Conservation (phyloP, 306 rosid species). For the Vigna trinervia region DNA sequence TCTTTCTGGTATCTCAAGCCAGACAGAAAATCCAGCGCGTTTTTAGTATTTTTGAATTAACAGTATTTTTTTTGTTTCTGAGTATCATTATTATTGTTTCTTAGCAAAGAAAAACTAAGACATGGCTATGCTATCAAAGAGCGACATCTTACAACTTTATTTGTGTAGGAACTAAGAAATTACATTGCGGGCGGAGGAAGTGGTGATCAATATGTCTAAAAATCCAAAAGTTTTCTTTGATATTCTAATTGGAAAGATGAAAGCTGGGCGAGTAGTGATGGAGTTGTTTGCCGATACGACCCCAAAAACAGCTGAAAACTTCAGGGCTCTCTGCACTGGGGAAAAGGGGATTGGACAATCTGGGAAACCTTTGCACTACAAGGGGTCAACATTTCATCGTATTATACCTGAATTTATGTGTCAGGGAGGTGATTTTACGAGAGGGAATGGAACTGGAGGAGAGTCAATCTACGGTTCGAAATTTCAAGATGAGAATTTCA, state of each 20-base stretch:
- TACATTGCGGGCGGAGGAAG: not conserved
- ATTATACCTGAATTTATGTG: conserved; percentile 86
- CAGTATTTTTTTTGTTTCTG: not conserved
- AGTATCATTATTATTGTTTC: no score
- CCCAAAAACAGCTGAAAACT: conserved; percentile 91
- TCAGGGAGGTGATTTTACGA: conserved; percentile 90
- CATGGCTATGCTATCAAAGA: not conserved
- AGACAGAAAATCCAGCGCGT: not conserved
- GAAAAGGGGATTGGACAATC: conserved; percentile 73
- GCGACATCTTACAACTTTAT: not conserved
- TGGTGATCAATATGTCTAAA: conserved; percentile 51
- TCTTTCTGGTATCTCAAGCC: not conserved
- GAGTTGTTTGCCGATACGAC: conserved; percentile 75
- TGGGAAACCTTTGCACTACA: conserved; percentile 75
- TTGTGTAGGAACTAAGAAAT: conserved; percentile 28
- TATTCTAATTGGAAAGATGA: conserved; percentile 71
- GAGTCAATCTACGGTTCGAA: conserved; percentile 82
- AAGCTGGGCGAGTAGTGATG: conserved; percentile 82
- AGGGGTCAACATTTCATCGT: conserved; percentile 81
- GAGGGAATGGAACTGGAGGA: conserved; percentile 88
- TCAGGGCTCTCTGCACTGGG: conserved; percentile 87
- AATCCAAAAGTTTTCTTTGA: conserved; percentile 91
- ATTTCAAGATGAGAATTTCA: conserved; percentile 80
- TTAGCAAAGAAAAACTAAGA: no score
- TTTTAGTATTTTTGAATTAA: not conserved